These are phyloP conservation scores for Aspergillus hancockii DNA, from an alignment of 495 filamentous ascomycete genomes.

Conservation along the genomic window DNA sequence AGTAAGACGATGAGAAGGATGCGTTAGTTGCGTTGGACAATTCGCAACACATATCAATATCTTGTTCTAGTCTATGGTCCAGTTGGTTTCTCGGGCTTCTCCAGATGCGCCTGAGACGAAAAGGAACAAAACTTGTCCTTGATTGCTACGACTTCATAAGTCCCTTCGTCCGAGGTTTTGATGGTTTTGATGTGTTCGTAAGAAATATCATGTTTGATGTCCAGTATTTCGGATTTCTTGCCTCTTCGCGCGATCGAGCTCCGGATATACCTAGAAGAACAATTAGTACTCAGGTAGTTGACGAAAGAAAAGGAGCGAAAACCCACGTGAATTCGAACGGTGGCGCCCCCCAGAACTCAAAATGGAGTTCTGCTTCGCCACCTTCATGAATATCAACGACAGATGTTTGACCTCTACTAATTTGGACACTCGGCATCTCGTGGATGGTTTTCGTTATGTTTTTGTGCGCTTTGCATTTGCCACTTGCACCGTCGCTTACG, in stretches of 20 bases:
- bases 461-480: constrained; percentile 72
- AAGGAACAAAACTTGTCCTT: constrained; percentile 89
- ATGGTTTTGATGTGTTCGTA: constrained; percentile 78
- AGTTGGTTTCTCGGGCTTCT: constrained; percentile 42
- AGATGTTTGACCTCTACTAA: constrained; percentile 75
- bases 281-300: constrained; percentile 14
- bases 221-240: constrained; percentile 73
- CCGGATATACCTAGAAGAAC: constrained; percentile 67
- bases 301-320: not conserved
- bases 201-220: constrained; percentile 83
- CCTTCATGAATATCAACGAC: constrained; percentile 95
- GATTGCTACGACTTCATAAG: constrained; percentile 94
- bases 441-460: constrained; percentile 81
- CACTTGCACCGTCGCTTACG: constrained; percentile 76
- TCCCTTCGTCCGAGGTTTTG: constrained; percentile 85
- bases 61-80: constrained; percentile 23
- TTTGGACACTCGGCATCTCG: constrained; percentile 83
- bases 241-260: constrained; percentile 80
- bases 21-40: constrained; percentile 20
- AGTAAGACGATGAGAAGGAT: constrained; percentile 15
- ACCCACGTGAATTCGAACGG: constrained; percentile 92
- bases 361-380: constrained; percentile 85
- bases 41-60: constrained; percentile 25
- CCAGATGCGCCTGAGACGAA: constrained; percentile 60
- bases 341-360: constrained; percentile 91